phyloP scores from a whole-genome alignment of 1,139 yeast genomes.

The Pichia sp. region DNA sequence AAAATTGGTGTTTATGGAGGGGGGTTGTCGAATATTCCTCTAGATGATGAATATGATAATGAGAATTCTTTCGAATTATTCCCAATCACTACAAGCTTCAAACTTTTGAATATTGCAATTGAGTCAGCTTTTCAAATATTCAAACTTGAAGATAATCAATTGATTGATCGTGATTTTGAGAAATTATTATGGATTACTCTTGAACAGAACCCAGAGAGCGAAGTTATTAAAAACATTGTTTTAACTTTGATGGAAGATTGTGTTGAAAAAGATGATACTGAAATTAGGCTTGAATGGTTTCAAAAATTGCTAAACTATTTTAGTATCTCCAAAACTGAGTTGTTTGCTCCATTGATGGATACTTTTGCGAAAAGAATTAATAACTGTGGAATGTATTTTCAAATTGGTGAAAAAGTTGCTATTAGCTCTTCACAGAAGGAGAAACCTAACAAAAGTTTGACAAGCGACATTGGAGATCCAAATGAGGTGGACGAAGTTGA shows the following conservation, averaged over 20 bases:
- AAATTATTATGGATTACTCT: conserved; percentile 37
- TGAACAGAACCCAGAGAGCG: conserved; percentile 31
- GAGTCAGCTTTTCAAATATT: conserved; percentile 33
- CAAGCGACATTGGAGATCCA: conserved; percentile 8
- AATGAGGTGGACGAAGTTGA: conserved; percentile 25
- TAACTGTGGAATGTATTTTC: conserved; percentile 26
- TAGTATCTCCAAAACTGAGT: conserved; percentile 29
- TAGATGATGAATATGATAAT: conserved; percentile 22
- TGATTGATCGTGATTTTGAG: conserved; percentile 30
- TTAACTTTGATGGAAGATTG: conserved; percentile 27
- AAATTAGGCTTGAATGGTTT: conserved; percentile 30
- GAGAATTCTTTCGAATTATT: conserved; percentile 29
- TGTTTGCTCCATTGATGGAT: conserved; percentile 27
- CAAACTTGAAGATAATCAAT: conserved; percentile 27
- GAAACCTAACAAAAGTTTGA: background rate
- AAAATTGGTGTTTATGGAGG: conserved; percentile 25
- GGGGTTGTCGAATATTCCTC: conserved; percentile 21
- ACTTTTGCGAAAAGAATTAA: conserved; percentile 24
- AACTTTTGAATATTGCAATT: conserved; percentile 29
- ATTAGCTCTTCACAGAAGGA: no score
- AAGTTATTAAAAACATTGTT: conserved; percentile 24
- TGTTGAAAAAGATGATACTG: conserved; percentile 15
- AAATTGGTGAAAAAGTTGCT: conserved; percentile 7
- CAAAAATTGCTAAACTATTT: conserved; percentile 32
- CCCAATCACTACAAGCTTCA: conserved; percentile 31